Evolutionary conservation across 139 green algal species (phyloP).

Genomic region (Pleodorina starrii): DNA sequence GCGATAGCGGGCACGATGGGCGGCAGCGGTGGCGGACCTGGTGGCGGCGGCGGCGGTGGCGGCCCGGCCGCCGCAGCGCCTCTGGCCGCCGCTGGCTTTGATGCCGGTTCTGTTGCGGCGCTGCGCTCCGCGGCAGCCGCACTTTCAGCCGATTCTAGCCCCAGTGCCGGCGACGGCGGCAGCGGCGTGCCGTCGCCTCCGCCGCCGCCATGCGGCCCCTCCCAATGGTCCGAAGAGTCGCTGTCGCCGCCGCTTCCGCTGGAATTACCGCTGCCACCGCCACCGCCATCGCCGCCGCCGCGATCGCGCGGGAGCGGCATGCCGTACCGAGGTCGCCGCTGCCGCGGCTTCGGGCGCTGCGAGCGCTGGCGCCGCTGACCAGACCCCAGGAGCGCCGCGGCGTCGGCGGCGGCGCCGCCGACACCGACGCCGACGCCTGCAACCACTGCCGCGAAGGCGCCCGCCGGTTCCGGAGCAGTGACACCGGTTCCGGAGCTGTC

Average conservation of each 20-base stretch:
- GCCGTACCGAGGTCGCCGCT: background rate
- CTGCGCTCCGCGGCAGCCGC: background rate
- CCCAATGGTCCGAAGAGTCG: constrained; percentile 11
- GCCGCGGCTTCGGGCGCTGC: background rate
- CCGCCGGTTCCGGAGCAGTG: background rate
- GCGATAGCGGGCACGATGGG: too few species aligned
- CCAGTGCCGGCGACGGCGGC: too few species aligned
- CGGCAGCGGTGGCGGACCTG: too few species aligned
- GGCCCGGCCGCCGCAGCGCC: background rate
- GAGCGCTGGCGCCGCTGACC: background rate
- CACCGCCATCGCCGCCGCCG: background rate
- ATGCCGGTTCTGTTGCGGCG: background rate
- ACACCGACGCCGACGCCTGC: background rate
- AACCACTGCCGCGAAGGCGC: background rate
- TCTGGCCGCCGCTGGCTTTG: background rate
- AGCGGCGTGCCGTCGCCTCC: background rate
- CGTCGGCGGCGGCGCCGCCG: background rate
- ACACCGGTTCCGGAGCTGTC: background rate
- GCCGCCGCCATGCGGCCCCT: background rate
- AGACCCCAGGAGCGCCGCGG: background rate
- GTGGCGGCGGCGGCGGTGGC: background rate
- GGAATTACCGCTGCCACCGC: too few species aligned
- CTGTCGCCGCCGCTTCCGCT: background rate
- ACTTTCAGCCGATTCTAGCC: background rate
- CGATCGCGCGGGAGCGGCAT: background rate